Conservation (phyloP, 2,329 filamentous ascomycete genomes). For the Talaromyces amestolkiae region DNA sequence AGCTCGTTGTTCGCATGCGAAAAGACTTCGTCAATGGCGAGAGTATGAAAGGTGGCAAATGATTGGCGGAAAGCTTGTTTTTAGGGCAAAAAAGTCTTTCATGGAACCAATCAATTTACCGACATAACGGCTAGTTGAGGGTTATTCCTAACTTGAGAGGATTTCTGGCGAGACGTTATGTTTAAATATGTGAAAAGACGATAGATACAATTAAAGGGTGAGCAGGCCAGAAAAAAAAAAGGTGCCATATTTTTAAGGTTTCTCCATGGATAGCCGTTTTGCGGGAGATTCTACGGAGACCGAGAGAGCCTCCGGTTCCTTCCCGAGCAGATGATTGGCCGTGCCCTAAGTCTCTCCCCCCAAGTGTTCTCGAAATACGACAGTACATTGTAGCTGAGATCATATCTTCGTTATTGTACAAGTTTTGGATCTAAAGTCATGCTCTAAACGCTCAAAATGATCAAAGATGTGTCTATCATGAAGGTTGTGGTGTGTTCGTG, state of each 20-base stretch:
- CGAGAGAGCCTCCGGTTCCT: not conserved
- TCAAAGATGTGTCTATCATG: not conserved
- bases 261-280: constrained; percentile 3
- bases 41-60: not conserved
- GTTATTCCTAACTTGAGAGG: not conserved
- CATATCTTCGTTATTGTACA: not conserved
- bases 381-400: not conserved
- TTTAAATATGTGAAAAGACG: not conserved
- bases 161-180: not conserved
- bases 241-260: constrained; percentile 8
- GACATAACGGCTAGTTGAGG: not conserved
- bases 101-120: not conserved
- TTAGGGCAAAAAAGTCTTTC: not conserved
- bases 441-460: constrained; percentile 1
- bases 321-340: constrained; percentile 10
- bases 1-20: not conserved
- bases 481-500: not conserved
- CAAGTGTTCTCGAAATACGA: not conserved
- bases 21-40: not conserved
- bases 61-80: constrained; percentile 1
- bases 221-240: not conserved
- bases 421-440: not conserved
- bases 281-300: constrained; percentile 3
- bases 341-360: not conserved
- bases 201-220: too few relatives aligned